Base-by-base conservation (phyloP, 331 rosid species). In the Malus hybrid region DNA sequence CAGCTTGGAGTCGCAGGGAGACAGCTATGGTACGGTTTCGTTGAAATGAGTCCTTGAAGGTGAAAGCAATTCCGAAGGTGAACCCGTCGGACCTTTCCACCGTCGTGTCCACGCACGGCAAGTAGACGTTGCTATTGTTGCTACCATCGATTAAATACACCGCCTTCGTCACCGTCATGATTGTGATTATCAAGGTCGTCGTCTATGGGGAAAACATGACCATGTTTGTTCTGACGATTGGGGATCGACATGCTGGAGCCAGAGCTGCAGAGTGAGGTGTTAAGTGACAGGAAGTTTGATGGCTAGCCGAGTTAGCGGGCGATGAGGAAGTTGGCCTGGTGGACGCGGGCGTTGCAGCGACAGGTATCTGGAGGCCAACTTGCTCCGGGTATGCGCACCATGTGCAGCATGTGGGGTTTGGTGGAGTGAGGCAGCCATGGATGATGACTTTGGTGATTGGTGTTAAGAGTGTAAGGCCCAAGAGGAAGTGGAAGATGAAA, bases 81-180 rank as follows among this genome's bases (percentile, higher is more conserved):
- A 93, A 93, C 4, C 97, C 98, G 56, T 93, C 97, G 7, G 89
- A 87, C 73, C 84, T 83, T 80, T 84, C 65, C 36, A 94, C 87
- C 72, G 67, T 84, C 20, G 96, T 85, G 83, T 93, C 97, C 4
- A 54, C 7, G 82, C 96, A 93, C 27, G 97, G 93, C n/a, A 88
- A 77, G 87, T 72, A 93, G 5, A 77, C 93, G 5, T 44, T 61
- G 87, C 90, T 93, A 15, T 77, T 59, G 78, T 93, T 88, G 9
- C 86, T 67, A 36, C 94, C 92, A 48, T 36, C 28, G 13, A 73
- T 74, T 5, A 79, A 60, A 19, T 10, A 52, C 31, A 74, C 69
- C 32, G 20, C n/a, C 39, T 34, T 4, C 39, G 54, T 22, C 74
- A 57, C 36, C 27, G 62, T n/a, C 36, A 22, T 71, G 3, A 75